Base-by-base conservation (phyloP, 2,329 filamentous ascomycete genomes). In the Fusarium sp. region DNA sequence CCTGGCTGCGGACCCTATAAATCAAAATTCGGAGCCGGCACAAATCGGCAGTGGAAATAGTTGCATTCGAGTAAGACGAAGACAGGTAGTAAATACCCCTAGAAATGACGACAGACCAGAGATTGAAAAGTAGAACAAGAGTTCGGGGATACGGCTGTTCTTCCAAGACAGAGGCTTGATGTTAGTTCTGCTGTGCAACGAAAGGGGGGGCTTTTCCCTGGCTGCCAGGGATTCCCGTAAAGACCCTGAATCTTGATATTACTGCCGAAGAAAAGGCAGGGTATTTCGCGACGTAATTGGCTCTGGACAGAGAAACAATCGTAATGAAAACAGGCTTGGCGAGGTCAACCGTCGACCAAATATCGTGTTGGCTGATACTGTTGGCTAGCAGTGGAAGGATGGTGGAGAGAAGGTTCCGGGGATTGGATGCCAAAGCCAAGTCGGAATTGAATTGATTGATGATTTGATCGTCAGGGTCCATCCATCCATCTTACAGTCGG, bases 401-500 rank as follows among this genome's bases (percentile, higher is more conserved):
- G 48, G 25, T 63, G 67, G 67, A 71, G 63, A 51, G 50, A 71
- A 70, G 54, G 46, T 56, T 70, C 67, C 54, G 63, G 57, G 30
- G 45, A 63, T 34, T 43, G n/a, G 32, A 47, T 28, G 20, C 21
- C 42, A 45, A 50, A 55, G 61, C 34, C 32, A 41, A 40, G 34
- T 60, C 34, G 32, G 62, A 49, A 27, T 34, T 55, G 53, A 56
- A 23, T 49, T 32, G 25, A 53, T 68, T 71, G 53, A 56, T 60
- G 55, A 71, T 65, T 64, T 71, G 68, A 71, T 71, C 68, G 68
- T 56, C 68, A 71, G 68, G 68, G 68, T 71, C 68, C 68, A 71
- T 71, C 67, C 68, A 60, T 55, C 67, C 68, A 60, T 59, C 40
- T 51, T 63, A 48, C 51, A 68, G 32, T 34, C 18, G 40, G 34